Conservation (phyloP, 192 early-diverging fungal species). For the Glomus cerebriforme region DNA sequence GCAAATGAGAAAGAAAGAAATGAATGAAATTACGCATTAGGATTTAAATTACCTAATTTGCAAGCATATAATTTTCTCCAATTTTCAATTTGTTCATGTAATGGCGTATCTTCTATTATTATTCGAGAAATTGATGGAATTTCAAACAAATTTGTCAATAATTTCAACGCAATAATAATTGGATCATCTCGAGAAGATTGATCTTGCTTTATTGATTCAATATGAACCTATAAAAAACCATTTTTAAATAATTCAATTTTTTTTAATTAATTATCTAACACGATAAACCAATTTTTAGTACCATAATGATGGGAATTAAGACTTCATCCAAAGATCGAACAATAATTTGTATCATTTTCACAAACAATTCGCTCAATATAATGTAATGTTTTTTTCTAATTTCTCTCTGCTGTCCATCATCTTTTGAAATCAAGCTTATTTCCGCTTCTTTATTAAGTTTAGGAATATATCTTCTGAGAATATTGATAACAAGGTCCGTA, state of each 20-base stretch:
- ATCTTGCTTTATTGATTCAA: background rate
- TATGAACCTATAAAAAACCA: background rate
- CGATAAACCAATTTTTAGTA: background rate
- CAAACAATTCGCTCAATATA: background rate
- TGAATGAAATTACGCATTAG: background rate
- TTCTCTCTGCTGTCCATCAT: background rate
- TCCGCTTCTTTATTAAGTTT: background rate
- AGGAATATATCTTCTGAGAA: background rate
- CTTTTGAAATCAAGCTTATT: background rate
- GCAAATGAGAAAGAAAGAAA: background rate
- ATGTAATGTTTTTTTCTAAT: background rate
- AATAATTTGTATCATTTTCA: background rate
- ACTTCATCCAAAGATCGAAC: constrained; percentile 13
- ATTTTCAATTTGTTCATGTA: background rate
- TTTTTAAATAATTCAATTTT: background rate
- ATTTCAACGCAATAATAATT: background rate
- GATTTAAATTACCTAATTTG: constrained; percentile 2
- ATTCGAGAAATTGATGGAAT: background rate
- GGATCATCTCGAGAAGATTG: background rate
- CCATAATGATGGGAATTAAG: constrained; percentile 21
- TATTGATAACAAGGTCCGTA: too few species aligned
- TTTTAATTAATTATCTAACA: background rate
- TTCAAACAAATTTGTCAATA: background rate
- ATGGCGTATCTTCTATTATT: background rate
- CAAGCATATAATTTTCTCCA: constrained; percentile 14